These are phyloP conservation scores for Gossypium stocksii DNA, from an alignment of 345 rosid genomes.

Conservation along the genomic window DNA sequence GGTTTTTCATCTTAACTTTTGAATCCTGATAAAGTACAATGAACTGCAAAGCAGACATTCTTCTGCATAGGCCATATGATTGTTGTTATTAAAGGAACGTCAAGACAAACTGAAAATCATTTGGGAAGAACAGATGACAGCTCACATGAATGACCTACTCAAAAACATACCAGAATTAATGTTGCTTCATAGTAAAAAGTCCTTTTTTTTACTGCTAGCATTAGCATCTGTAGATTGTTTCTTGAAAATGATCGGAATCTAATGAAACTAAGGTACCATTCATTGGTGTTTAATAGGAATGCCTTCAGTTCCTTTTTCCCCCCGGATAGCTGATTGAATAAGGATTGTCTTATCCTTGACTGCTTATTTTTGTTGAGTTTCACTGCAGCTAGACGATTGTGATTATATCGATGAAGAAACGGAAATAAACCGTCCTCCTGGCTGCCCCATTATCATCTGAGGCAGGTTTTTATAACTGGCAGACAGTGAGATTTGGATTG, in stretches of 20 bases:
- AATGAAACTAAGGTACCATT: neutral
- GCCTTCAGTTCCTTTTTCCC: neutral
- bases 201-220: neutral
- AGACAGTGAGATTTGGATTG: neutral
- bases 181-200: neutral
- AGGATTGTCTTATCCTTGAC: neutral
- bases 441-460: neutral
- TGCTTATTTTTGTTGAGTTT: neutral
- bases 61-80: neutral
- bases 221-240: neutral
- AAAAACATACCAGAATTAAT: neutral
- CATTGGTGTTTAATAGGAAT: neutral
- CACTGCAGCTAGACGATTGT: neutral
- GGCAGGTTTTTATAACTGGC: neutral
- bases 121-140: neutral
- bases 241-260: neutral
- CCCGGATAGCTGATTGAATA: neutral
- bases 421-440: neutral
- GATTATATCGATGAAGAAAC: neutral
- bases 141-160: neutral
- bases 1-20: no score
- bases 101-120: no score
- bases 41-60: no score
- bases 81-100: no score
- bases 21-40: no score